Percentiles rank a stretch among this genome's conserved stretches.
Conservation (phyloP, 441 rosid genomes). For the Macaranga tanarius region DNA sequence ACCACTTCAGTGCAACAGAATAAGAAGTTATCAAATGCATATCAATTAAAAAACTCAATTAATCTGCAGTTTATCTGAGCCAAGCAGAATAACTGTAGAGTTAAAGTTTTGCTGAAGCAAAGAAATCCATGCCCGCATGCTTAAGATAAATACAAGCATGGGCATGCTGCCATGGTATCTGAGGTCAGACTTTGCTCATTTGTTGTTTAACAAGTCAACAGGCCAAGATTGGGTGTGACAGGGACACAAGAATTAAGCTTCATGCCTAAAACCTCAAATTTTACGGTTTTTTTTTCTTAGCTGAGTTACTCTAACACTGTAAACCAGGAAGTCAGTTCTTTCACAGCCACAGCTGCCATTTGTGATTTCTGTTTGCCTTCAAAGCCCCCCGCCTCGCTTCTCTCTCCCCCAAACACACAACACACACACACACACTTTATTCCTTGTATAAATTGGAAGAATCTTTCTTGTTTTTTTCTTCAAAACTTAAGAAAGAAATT, state of each 20-base stretch:
- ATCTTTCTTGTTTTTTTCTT: not conserved
- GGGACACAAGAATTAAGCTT: not conserved
- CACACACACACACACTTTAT: too few relatives aligned
- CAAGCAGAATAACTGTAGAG: not conserved
- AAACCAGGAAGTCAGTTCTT: not conserved
- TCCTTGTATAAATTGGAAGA: too few relatives aligned
- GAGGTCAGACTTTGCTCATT: slow-evolving; percentile 12
- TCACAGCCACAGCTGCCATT: not conserved
- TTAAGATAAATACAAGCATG: not conserved
- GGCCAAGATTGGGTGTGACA: not conserved
- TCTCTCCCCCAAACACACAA: too few relatives aligned
- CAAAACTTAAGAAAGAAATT: not conserved
- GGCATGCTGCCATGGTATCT: not conserved
- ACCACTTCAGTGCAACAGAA: slow-evolving; percentile 30
- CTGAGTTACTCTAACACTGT: not conserved
- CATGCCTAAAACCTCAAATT: too few relatives aligned
- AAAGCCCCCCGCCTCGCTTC: not conserved
- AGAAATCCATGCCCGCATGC: not conserved
- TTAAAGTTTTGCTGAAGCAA: not conserved
- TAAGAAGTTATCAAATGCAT: slow-evolving; percentile 5
- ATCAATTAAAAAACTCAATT: slow-evolving; percentile 16
- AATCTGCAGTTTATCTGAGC: not conserved
- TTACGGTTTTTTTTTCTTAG: not conserved
- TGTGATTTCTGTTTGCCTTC: not conserved
- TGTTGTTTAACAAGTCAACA: not conserved